Conservation (phyloP, 352 stramenopile species). For the Phytophthora pinifolia region DNA sequence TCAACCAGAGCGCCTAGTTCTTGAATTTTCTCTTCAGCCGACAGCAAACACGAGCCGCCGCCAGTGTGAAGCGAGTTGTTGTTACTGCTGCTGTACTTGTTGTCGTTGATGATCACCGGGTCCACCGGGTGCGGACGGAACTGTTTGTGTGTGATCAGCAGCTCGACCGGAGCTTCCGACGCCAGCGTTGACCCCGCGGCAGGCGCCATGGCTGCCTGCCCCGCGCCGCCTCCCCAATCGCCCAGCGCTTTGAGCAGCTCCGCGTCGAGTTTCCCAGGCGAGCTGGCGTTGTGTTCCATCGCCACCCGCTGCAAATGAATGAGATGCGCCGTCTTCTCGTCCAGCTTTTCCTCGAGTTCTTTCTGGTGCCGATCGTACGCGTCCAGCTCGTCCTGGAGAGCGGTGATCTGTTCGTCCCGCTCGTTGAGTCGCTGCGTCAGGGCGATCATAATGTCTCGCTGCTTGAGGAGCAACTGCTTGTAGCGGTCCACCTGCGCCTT, state of each 20-base stretch:
- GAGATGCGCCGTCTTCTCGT: conserved; percentile 93
- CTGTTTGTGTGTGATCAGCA: conserved; percentile 71
- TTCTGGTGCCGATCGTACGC: conserved; percentile 93
- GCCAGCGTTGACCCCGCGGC: not conserved
- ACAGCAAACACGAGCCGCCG: conserved; percentile 40
- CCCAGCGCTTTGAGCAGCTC: conserved; percentile 71
- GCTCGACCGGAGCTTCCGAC: conserved; percentile 28
- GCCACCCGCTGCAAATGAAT: conserved; percentile 93
- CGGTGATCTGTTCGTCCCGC: conserved; percentile 95
- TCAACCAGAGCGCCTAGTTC: conserved; percentile 76
- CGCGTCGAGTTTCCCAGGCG: conserved; percentile 51
- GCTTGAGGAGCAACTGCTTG: conserved; percentile 96
- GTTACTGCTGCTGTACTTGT: conserved; percentile 28
- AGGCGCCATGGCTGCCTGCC: conserved; percentile 6
- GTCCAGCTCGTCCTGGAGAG: conserved; percentile 94
- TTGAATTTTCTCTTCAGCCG: conserved; percentile 83
- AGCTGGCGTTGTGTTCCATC: conserved; percentile 87
- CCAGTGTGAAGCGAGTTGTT: conserved; percentile 19
- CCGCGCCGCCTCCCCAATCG: conserved; percentile 43
- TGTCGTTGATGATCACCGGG: conserved; percentile 44
- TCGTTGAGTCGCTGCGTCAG: conserved; percentile 95
- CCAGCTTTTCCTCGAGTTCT: conserved; percentile 92
- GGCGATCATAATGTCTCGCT: conserved; percentile 97
- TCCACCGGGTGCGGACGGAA: conserved; percentile 53
- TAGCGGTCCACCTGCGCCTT: conserved; percentile 96